A percentile compares a stretch with the other conserved stretches of the same genome.
Evolutionary conservation across 176 grass and related monocot genomes (phyloP).

Genomic region (Avena sativa): DNA sequence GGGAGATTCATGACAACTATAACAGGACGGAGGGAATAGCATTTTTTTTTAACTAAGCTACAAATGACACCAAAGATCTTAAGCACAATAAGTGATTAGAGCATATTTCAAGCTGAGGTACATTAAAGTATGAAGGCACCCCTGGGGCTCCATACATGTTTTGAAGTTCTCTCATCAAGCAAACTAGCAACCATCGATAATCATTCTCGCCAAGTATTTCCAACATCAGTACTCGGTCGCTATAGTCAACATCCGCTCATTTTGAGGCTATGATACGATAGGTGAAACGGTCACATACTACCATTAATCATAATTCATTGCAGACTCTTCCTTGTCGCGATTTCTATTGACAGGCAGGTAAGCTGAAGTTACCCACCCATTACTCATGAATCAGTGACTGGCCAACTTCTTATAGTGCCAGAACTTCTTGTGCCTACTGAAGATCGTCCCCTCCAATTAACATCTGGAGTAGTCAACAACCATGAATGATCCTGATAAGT

Average conservation of each 20-base stretch:
- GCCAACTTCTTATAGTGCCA: conserved; percentile 37
- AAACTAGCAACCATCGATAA: conserved; percentile 17
- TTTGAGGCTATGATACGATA: background rate
- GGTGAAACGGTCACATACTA: conserved; percentile 38
- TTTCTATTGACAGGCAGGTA: conserved; percentile 37
- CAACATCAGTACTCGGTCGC: conserved; percentile 1
- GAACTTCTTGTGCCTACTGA: conserved; percentile 49
- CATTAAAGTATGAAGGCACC: background rate
- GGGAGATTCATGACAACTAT: too few relatives aligned
- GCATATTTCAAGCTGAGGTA: background rate
- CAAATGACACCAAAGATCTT: background rate
- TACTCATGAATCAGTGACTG: conserved; percentile 38
- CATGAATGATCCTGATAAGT: conserved; percentile 42
- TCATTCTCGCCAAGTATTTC: conserved; percentile 34
- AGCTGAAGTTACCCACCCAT: conserved; percentile 37
- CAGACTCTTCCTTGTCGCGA: background rate
- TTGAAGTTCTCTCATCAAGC: background rate
- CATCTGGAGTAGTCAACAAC: conserved; percentile 40
- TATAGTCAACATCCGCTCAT: conserved; percentile 36
- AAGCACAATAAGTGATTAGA: background rate
- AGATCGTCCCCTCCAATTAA: conserved; percentile 29
- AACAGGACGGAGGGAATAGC: too few relatives aligned
- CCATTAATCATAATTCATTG: conserved; percentile 38
- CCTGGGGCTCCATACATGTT: conserved; percentile 15
- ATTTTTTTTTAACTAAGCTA: background rate